Percentiles rank a stretch among this genome's conserved stretches.
These are phyloP conservation scores for Pachysandra terminalis DNA, from an alignment of 164 flowering plant genomes.

Conservation along the genomic window DNA sequence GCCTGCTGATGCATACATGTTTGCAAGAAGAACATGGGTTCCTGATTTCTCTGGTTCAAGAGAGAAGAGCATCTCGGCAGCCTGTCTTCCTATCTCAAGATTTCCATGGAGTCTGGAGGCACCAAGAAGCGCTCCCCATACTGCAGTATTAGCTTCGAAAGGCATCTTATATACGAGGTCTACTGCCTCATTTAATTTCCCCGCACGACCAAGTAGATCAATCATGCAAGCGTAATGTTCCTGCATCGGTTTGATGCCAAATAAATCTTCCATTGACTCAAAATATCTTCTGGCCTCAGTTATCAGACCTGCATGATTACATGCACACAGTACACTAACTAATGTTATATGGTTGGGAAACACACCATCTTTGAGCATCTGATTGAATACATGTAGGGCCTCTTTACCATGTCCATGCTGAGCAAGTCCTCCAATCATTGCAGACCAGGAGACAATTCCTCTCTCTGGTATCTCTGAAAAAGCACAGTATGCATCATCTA, in stretches of 20 bases:
- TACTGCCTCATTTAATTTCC: slow-evolving; percentile 50
- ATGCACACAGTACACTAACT: slow-evolving; percentile 61
- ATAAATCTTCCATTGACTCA: slow-evolving; percentile 38
- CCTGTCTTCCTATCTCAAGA: slow-evolving; percentile 43
- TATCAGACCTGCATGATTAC: slow-evolving; percentile 64
- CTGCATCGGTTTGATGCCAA: slow-evolving; percentile 43
- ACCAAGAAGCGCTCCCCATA: slow-evolving; percentile 71
- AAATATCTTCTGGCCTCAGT: slow-evolving; percentile 47
- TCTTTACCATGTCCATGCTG: slow-evolving; percentile 1
- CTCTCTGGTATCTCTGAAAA: slow-evolving; percentile 1
- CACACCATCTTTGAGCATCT: slow-evolving; percentile 1
- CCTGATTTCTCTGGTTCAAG: slow-evolving; percentile 62
- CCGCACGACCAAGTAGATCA: slow-evolving; percentile 65
- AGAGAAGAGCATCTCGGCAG: slow-evolving; percentile 51
- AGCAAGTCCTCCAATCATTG: slow-evolving; percentile 4
- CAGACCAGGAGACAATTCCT: slow-evolving; percentile 1
- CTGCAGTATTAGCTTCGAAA: slow-evolving; percentile 47
- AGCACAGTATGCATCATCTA: not conserved
- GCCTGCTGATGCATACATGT: slow-evolving; percentile 63
- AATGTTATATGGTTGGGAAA: slow-evolving; percentile 29
- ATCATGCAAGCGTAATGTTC: slow-evolving; percentile 79
- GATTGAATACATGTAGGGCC: not conserved
- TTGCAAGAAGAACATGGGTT: slow-evolving; percentile 58
- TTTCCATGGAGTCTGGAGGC: slow-evolving; percentile 59
- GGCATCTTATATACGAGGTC: slow-evolving; percentile 50